Evolutionary conservation across 2,329 filamentous ascomycete genomes (phyloP), one percentile per base, ranked within the genome.

Genomic region (Xylariales sp.): DNA sequence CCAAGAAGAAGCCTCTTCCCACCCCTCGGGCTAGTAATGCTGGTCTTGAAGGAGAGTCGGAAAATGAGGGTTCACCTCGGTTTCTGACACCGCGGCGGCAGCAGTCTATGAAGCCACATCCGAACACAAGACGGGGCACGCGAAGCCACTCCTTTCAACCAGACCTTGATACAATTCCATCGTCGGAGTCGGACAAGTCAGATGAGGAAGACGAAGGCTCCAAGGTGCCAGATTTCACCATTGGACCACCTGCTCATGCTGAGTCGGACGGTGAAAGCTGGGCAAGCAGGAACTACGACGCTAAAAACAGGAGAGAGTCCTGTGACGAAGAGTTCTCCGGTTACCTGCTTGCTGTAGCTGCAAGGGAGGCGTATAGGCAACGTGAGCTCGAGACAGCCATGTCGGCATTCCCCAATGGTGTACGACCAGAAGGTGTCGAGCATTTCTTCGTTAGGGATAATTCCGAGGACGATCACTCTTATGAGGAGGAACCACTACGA

Each of bases 271-370:
- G 41, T 21, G 37, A 37, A 31, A 51, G 46, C 29, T 59, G 56
- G 56, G 52, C 45, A 18, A 58, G 48, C 24, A 53, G 53, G 25
- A 48, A 50, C 22, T 50, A 51, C 58, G 65, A 77, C 58, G 67
- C 69, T 48, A 55, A 51, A 36, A 48, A 55, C 44, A 72, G 82
- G 68, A 62, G 85, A 69, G 71, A 89, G 74, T 78, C 76, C 43
- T 84, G 86, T 48, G 86, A 93, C 56, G 86, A 87, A 47, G 76
- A 78, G 48, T 84, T 86, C 51, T 80, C 84, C 38, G 80, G 82
- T 27, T 90, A 90, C 60, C 66, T 95, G 42, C 75, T 95, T 44
- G 81, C 86, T 43, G 70, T 95, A 43, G 87, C 89, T 31, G 86
- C 86, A 38, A 84, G 82, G 55, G 84, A 88, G 55, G 86, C 86